phyloP scores from a whole-genome alignment of 768 basidiomycete genomes.

The Saitozyma podzolica region DNA sequence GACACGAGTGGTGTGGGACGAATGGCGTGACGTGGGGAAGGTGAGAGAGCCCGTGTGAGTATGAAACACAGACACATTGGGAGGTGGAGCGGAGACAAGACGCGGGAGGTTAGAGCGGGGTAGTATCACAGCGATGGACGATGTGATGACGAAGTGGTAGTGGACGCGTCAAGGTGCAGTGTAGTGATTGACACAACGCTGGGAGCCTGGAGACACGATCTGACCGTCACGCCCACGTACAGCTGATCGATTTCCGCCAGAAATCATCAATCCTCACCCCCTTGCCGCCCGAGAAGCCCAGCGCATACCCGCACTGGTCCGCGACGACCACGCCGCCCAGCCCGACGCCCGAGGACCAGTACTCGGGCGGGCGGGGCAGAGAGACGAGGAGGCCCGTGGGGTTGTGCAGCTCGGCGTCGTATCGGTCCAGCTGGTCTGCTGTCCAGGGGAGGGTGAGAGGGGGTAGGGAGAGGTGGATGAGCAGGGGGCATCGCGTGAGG shows the following conservation, averaged over 20 bases:
- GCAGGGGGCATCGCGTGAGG: slow-evolving; percentile 35
- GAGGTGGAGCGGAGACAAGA: no score
- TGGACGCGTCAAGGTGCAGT: no score
- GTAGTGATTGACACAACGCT: no score
- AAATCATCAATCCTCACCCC: slow-evolving; percentile 64
- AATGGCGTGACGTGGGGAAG: no score
- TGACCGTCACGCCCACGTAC: slow-evolving; percentile 40
- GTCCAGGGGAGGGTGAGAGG: slow-evolving; percentile 30
- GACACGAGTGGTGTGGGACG: neutral
- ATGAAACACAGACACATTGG: no score
- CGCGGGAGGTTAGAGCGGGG: no score
- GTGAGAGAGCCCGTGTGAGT: no score
- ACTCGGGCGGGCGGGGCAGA: slow-evolving; percentile 30
- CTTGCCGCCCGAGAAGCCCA: slow-evolving; percentile 65
- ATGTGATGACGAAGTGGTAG: no score
- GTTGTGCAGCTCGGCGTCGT: slow-evolving; percentile 38
- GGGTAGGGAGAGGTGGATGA: slow-evolving; percentile 39
- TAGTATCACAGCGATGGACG: no score
- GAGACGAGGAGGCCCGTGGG: slow-evolving; percentile 37
- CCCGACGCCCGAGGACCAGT: slow-evolving; percentile 37
- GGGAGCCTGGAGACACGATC: no score
- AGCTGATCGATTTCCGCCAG: slow-evolving; percentile 72
- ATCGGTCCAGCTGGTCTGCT: slow-evolving; percentile 28
- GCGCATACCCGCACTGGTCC: slow-evolving; percentile 74
- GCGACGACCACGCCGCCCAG: slow-evolving; percentile 69